Conservation (phyloP, 805 yeast genomes). For the Ogataea polymorpha region DNA sequence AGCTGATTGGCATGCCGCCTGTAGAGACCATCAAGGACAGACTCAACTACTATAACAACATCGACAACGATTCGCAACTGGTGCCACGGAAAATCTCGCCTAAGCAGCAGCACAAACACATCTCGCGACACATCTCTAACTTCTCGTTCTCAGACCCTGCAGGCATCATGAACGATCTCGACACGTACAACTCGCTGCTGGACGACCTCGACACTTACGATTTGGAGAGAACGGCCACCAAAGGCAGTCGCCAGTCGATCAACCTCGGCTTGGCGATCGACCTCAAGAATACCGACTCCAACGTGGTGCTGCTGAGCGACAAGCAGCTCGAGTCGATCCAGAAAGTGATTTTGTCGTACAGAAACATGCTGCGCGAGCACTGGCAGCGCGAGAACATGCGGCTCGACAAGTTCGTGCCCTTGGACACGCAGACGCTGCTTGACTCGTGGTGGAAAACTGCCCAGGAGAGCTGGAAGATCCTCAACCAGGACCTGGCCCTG, state of each 20-base stretch:
- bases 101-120: slow-evolving; percentile 31
- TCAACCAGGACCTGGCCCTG: slow-evolving; percentile 50
- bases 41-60: slow-evolving; percentile 33
- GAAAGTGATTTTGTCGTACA: slow-evolving; percentile 47
- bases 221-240: slow-evolving; percentile 23
- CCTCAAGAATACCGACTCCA: slow-evolving; percentile 26
- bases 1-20: slow-evolving; percentile 53
- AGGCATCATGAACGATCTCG: slow-evolving; percentile 27
- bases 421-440: slow-evolving; percentile 36
- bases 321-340: slow-evolving; percentile 45
- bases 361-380: slow-evolving; percentile 48
- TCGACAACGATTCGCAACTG: slow-evolving; percentile 43
- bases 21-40: slow-evolving; percentile 37
- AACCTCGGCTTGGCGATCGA: slow-evolving; percentile 30
- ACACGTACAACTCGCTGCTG: slow-evolving; percentile 31
- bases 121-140: slow-evolving; percentile 26
- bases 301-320: slow-evolving; percentile 30
- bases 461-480: slow-evolving; percentile 56
- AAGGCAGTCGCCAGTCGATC: slow-evolving; percentile 21
- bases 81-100: slow-evolving; percentile 49
- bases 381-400: slow-evolving; percentile 35
- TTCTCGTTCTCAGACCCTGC: slow-evolving; percentile 19
- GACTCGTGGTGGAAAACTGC: slow-evolving; percentile 48
- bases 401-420: slow-evolving; percentile 25
- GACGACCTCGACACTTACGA: slow-evolving; percentile 35